Conservation (phyloP, 306 rosid species). For the Urtica urens region DNA sequence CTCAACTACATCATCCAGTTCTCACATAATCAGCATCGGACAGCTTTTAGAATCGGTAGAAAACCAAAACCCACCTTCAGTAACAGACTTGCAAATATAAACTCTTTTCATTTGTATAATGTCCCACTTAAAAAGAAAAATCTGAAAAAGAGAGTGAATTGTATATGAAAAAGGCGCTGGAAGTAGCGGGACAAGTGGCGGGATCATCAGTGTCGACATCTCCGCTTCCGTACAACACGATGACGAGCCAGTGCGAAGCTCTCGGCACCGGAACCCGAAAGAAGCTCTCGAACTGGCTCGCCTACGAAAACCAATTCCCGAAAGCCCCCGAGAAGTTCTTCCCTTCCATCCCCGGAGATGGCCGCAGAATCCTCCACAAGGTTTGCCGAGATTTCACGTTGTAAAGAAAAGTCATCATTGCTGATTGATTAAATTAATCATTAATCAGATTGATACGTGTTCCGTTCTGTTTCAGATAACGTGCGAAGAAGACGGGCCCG, state of each 20-base stretch:
- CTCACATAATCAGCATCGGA: constrained; percentile 76
- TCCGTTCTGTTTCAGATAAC: constrained; percentile 31
- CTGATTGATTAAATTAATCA: too few relatives aligned
- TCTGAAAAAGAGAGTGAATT: too few relatives aligned
- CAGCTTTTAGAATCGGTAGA: constrained; percentile 88
- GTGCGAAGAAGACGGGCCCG: constrained; percentile 25
- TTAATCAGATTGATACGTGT: too few relatives aligned
- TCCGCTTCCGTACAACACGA: constrained; percentile 82
- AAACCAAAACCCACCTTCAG: neutral
- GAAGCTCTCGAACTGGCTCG: constrained; percentile 83
- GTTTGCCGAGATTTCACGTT: constrained; percentile 14
- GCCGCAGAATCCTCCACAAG: constrained; percentile 36
- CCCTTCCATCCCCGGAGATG: constrained; percentile 22
- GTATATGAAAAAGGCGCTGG: constrained; percentile 49
- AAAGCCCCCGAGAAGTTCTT: constrained; percentile 27
- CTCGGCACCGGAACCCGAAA: constrained; percentile 83
- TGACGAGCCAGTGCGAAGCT: constrained; percentile 94
- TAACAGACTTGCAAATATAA: neutral
- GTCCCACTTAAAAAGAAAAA: neutral
- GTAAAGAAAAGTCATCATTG: neutral
- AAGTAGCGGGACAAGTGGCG: constrained; percentile 91
- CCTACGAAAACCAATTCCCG: constrained; percentile 48
- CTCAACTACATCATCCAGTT: constrained; percentile 37
- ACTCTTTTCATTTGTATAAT: neutral
- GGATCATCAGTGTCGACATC: constrained; percentile 70